A percentile compares a stretch with the other conserved stretches of the same genome.
These are phyloP conservation scores for Aplosporella prunicola DNA, from an alignment of 2,329 filamentous ascomycete species.

Conservation along the genomic window DNA sequence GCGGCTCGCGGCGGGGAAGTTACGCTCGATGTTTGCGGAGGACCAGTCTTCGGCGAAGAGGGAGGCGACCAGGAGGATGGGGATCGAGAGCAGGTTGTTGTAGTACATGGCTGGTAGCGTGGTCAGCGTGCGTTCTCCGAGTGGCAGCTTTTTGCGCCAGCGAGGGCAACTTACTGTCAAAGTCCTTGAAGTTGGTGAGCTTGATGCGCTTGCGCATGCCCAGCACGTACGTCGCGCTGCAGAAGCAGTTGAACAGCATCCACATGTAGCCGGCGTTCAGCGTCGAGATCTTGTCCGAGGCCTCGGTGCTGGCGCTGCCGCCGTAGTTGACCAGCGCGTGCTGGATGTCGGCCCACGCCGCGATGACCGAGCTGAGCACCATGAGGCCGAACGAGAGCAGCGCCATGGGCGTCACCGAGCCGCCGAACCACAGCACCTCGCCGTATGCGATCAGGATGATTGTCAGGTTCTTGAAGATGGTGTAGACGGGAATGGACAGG, in stretches of 20 bases:
- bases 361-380: slow-evolving; percentile 88
- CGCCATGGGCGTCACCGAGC: slow-evolving; percentile 75
- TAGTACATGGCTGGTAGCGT: slow-evolving; percentile 81
- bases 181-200: slow-evolving; percentile 99
- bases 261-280: slow-evolving; percentile 92
- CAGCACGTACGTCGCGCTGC: slow-evolving; percentile 80
- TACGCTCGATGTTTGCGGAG: slow-evolving; percentile 65
- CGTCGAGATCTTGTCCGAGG: slow-evolving; percentile 70
- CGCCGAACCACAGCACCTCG: slow-evolving; percentile 96
- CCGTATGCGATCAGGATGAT: slow-evolving; percentile 98
- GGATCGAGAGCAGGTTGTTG: slow-evolving; percentile 96
- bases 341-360: slow-evolving; percentile 94
- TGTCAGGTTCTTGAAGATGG: slow-evolving; percentile 99
- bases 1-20: slow-evolving; percentile 77
- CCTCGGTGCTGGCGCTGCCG: slow-evolving; percentile 43
- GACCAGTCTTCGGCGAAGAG: slow-evolving; percentile 90
- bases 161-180: slow-evolving; percentile 73
- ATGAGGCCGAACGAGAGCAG: slow-evolving; percentile 93
- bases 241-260: slow-evolving; percentile 97
- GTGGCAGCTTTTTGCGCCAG: background rate
- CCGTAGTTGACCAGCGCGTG: slow-evolving; percentile 62
- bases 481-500: slow-evolving; percentile 96
- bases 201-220: slow-evolving; percentile 98
- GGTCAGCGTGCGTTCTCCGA: slow-evolving; percentile 9
- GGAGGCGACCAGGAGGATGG: slow-evolving; percentile 74